Evolutionary conservation across 208 protist species (phyloP), one percentile per base, ranked within the genome.

Genomic region (Porcisia deanei): DNA sequence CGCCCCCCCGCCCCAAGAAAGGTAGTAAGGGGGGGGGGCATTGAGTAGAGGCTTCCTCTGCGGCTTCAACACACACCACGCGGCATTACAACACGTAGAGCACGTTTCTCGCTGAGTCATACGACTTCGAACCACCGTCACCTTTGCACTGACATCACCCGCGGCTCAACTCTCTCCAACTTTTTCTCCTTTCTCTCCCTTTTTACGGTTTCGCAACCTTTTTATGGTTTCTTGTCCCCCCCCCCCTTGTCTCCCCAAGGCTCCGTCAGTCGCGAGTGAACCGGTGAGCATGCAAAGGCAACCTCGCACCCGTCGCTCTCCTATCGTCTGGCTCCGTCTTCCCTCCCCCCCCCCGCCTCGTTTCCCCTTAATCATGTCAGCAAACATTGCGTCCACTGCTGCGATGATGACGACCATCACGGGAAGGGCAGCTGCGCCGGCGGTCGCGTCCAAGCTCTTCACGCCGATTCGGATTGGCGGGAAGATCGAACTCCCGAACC

Each of bases 401-500:
- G 39, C 59, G 20, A 60, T 30, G 41, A 68, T 68, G 25, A 39
- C 79, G 1, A 52, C 41, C n/a, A 54, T 54, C 20, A 18, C 45
- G 1, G 67, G 9, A 6, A 18, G 43, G 2, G 67, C 25, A 16
- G 37, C 37, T 49, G 49, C 12, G 68, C 52, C 68, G 53, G 68
- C 22, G 47, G 53, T 20, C 3, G 16, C 68, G 20, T 64, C 60
- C 12, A n/a, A 53, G 12, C 85, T 96, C 22, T 94, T 94, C 79
- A 77, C 73, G 22, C 93, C 93, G 2, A 90, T 97, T 52, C 49
- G 55, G 2, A 89, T 96, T 41, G 84, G 83, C 6, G 57, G 65
- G 6, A 72, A 84, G 61, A 82, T 95, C 1, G 5, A 81, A 5
- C 82, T 97, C 14, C 89, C 89, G 4, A 97, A 97, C 67, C 89